Percentiles rank a stretch among this genome's conserved stretches.
Evolutionary conservation across 1,139 yeast genomes (phyloP).

Genomic region (Pichia sp.): DNA sequence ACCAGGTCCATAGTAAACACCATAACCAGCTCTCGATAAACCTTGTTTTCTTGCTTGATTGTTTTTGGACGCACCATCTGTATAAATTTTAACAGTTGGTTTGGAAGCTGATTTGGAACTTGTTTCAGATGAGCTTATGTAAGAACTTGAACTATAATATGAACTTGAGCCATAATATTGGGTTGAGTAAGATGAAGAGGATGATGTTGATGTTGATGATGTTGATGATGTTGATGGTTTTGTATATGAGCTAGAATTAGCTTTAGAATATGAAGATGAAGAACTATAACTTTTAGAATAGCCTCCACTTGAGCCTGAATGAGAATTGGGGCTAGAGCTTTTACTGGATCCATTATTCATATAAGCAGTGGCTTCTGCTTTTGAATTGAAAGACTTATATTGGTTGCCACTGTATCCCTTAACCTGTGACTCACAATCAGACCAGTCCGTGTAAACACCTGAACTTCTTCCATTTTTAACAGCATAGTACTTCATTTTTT

Average conservation of each 20-base stretch:
- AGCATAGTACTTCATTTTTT: slow-evolving; percentile 5
- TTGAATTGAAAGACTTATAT: slow-evolving; percentile 16
- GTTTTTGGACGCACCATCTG: slow-evolving; percentile 61
- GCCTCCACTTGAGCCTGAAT: too few relatives aligned
- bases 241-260: too few relatives aligned
- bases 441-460: slow-evolving; percentile 19
- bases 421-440: slow-evolving; percentile 15
- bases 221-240: background rate
- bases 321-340: background rate
- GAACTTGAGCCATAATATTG: too few relatives aligned
- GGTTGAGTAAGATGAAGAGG: background rate
- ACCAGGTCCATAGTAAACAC: slow-evolving; percentile 58
- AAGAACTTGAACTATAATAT: too few relatives aligned
- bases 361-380: slow-evolving; percentile 14
- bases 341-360: background rate
- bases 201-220: too few relatives aligned
- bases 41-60: slow-evolving; percentile 22
- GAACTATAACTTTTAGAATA: too few relatives aligned
- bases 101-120: background rate
- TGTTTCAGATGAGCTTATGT: too few relatives aligned
- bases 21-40: slow-evolving; percentile 52
- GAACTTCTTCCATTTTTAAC: slow-evolving; percentile 16
- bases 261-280: too few relatives aligned
- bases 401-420: slow-evolving; percentile 15
- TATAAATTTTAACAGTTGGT: slow-evolving; percentile 35